Evolutionary conservation across 2,329 filamentous ascomycete genomes (phyloP).

Genomic region (Arthrinium phaeospermum): DNA sequence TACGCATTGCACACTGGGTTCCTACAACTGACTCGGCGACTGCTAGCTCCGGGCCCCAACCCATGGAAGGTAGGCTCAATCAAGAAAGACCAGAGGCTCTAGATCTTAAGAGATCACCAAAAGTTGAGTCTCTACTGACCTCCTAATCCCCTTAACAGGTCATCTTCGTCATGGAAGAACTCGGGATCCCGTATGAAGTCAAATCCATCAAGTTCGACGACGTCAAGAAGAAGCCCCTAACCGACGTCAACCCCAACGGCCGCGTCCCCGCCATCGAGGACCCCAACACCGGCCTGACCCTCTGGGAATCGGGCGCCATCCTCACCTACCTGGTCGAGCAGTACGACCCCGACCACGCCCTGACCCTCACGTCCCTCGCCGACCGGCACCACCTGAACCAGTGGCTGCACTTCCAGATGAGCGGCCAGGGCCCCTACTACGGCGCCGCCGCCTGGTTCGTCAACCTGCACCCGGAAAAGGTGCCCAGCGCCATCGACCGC

Average conservation of each 20-base stretch:
- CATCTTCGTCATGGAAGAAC: not conserved
- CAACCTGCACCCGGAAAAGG: not conserved
- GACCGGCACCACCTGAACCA: constrained; percentile 30
- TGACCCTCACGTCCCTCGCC: not conserved
- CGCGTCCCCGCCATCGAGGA: constrained; percentile 21
- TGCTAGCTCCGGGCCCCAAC: not conserved
- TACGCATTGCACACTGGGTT: not conserved
- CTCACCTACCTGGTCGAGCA: constrained; percentile 19
- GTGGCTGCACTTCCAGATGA: constrained; percentile 51
- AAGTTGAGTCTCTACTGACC: not conserved
- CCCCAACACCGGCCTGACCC: constrained; percentile 22
- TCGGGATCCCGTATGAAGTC: not conserved
- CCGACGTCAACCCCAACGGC: constrained; percentile 29
- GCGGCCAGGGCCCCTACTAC: constrained; percentile 55
- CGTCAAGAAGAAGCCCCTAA: constrained; percentile 38
- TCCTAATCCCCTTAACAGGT: not conserved
- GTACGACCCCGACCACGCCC: constrained; percentile 41
- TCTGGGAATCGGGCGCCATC: constrained; percentile 25
- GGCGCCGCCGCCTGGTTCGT: constrained; percentile 32
- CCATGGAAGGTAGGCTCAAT: not conserved
- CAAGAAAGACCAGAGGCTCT: not conserved
- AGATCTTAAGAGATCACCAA: not conserved
- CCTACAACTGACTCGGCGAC: not conserved
- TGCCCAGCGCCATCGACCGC: constrained; percentile 35
- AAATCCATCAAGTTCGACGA: constrained; percentile 21